Evolutionary conservation across 2,329 filamentous ascomycete genomes (phyloP).

Genomic region (Phoma sp.): DNA sequence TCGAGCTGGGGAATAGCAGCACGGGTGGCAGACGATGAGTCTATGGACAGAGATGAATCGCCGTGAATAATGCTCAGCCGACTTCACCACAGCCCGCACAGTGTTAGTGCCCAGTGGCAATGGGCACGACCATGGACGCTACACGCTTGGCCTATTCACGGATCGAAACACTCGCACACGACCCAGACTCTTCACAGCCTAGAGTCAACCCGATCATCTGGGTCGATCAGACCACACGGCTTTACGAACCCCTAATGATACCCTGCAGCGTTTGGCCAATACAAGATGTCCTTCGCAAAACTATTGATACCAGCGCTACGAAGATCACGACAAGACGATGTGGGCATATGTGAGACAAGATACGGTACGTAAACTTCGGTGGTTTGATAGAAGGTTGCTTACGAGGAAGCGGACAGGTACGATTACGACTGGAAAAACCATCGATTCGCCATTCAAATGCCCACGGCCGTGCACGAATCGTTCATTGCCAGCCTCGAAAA

Average conservation of each 20-base stretch:
- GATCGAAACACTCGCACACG: not conserved
- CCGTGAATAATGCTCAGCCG: slow-evolving; percentile 21
- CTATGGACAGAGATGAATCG: slow-evolving; percentile 22
- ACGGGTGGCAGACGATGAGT: slow-evolving; percentile 40
- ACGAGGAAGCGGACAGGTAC: too few species aligned
- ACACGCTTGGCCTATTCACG: not conserved
- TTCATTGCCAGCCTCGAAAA: too few species aligned
- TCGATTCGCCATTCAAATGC: too few species aligned
- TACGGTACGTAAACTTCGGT: too few species aligned
- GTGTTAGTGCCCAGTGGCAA: too few species aligned
- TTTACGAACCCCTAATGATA: slow-evolving; percentile 16
- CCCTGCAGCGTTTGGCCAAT: slow-evolving; percentile 8
- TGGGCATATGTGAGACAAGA: too few species aligned
- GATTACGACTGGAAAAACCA: too few species aligned
- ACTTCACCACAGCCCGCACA: not conserved
- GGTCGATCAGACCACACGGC: not conserved
- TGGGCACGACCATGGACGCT: not conserved
- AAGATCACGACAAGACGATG: too few species aligned
- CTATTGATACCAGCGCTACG: slow-evolving; percentile 11
- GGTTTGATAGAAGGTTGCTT: too few species aligned
- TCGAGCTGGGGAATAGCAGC: slow-evolving; percentile 48
- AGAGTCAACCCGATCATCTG: not conserved
- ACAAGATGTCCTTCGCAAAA: not conserved
- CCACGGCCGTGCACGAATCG: too few species aligned
- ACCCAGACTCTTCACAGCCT: not conserved